Base-by-base conservation (phyloP, 2,329 filamentous ascomycete genomes). In the Didymella sp. region DNA sequence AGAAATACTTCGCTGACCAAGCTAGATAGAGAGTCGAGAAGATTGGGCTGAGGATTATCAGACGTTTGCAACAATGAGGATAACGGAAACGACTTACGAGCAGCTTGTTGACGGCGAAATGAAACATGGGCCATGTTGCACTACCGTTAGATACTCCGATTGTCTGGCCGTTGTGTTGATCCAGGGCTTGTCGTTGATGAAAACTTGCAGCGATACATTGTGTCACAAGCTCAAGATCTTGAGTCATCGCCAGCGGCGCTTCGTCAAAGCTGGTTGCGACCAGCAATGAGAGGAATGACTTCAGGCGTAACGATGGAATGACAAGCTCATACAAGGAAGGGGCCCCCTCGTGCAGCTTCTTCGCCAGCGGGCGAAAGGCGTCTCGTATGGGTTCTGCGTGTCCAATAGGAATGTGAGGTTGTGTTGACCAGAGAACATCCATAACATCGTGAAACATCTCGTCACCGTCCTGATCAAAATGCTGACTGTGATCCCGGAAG, bases 371-470 rank as follows among this genome's bases (percentile, higher is more conserved):
- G 24, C 46, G 46, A 24, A 41, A 50, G 25, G n/a, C 46, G 9
- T 50, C 46, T 17, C 46, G 46, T 17, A 17, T 30, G 6, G 35
- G 35, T n/a, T 31, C 35, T 21, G 46, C 46, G n/a, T 15, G 40
- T n/a, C 22, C 19, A 15, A 37, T 24, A 9, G 46, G 46, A 9
- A 50, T 25, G 37, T 50, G 30, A 2, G 46, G 46, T 13, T 31
- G 24, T 21, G 46, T 50, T 17, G 35, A 50, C 2, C 7, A 24
- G 11, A 50, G 46, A n/a, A 50, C 24, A 33, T 24, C 37, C 28
- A 50, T 15, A 24, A 50, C 46, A 24, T 50, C 35, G n/a, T 50
- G 46, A 24, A 41, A 50, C 35, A 41, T 50, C 15, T 50, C 46
- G 15, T 50, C 46, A 15, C 46, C 46, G 12, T 42, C 46, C 4